Percentiles rank a stretch among this genome's conserved stretches.
Conservation (phyloP, 306 rosid species). For the Heteromeles arbutifolia region DNA sequence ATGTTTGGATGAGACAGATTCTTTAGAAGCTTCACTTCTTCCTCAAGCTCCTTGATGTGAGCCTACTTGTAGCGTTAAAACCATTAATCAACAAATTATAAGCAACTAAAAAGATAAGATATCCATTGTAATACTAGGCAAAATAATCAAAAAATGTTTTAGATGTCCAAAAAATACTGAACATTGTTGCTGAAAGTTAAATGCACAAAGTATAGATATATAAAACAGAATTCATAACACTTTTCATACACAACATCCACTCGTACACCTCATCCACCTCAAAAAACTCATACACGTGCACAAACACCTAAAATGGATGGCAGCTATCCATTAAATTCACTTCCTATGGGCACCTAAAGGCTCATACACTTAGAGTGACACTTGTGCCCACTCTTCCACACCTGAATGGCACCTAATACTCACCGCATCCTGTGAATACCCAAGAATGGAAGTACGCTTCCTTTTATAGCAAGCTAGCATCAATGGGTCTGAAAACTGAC, state of each 20-base stretch:
- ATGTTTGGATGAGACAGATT: slow-evolving; percentile 92
- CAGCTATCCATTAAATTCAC: neutral
- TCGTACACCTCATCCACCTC: neutral
- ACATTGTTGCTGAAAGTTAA: neutral
- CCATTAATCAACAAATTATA: slow-evolving; percentile 7
- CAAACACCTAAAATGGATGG: neutral
- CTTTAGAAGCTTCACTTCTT: slow-evolving; percentile 95
- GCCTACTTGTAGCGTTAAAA: slow-evolving; percentile 49
- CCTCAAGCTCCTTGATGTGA: slow-evolving; percentile 95
- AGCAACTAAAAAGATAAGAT: neutral
- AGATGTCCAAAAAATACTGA: neutral
- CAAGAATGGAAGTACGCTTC: neutral
- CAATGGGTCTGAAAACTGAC: neutral
- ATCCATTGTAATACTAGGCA: neutral
- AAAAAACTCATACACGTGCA: neutral
- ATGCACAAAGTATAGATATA: neutral
- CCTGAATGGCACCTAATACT: neutral
- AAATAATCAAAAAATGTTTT: neutral
- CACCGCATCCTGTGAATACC: neutral
- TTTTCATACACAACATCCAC: neutral
- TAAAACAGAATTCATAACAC: neutral
- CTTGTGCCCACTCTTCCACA: neutral
- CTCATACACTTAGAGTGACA: neutral
- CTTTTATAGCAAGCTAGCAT: neutral
- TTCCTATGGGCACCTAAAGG: neutral